phyloP scores from a whole-genome alignment of 2,329 filamentous ascomycete genomes.

The Venturia oleaginea region DNA sequence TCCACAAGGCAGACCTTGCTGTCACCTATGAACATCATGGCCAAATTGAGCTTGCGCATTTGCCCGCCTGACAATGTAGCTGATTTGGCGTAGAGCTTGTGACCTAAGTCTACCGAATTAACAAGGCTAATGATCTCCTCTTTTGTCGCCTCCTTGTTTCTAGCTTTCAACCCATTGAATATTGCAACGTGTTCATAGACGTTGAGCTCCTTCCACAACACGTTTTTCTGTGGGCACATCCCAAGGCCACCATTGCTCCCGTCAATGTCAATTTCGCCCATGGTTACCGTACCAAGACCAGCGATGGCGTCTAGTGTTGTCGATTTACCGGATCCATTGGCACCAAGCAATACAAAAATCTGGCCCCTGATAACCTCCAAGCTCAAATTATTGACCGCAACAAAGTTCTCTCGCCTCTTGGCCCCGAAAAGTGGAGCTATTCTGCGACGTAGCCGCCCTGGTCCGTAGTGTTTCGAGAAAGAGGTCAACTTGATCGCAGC shows the following conservation, averaged over 20 bases:
- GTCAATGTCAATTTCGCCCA: slow-evolving; percentile 68
- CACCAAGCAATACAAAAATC: slow-evolving; percentile 77
- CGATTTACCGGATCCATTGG: slow-evolving; percentile 84
- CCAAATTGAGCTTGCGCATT: slow-evolving; percentile 83
- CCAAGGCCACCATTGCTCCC: slow-evolving; percentile 65
- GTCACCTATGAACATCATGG: slow-evolving; percentile 91
- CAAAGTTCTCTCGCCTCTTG: slow-evolving; percentile 52
- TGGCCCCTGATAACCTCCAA: slow-evolving; percentile 67
- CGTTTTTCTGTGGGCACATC: slow-evolving; percentile 87
- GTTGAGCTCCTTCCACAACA: slow-evolving; percentile 82
- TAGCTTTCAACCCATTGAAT: slow-evolving; percentile 74
- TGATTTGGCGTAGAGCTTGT: slow-evolving; percentile 62
- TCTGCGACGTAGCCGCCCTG: slow-evolving; percentile 48
- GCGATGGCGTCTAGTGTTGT: slow-evolving; percentile 84
- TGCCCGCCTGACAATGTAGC: slow-evolving; percentile 82
- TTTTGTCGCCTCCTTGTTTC: slow-evolving; percentile 45
- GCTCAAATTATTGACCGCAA: slow-evolving; percentile 68
- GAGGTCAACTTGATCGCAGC: slow-evolving; percentile 59
- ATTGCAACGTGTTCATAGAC: slow-evolving; percentile 77
- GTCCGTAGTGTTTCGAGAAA: slow-evolving; percentile 72
- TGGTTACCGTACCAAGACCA: slow-evolving; percentile 67
- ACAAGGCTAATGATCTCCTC: slow-evolving; percentile 56
- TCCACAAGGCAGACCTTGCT: slow-evolving; percentile 84
- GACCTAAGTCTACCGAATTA: slow-evolving; percentile 60
- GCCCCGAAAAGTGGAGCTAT: slow-evolving; percentile 39